phyloP scores from a whole-genome alignment of 306 rosid genomes.

The Quercus gilva region DNA sequence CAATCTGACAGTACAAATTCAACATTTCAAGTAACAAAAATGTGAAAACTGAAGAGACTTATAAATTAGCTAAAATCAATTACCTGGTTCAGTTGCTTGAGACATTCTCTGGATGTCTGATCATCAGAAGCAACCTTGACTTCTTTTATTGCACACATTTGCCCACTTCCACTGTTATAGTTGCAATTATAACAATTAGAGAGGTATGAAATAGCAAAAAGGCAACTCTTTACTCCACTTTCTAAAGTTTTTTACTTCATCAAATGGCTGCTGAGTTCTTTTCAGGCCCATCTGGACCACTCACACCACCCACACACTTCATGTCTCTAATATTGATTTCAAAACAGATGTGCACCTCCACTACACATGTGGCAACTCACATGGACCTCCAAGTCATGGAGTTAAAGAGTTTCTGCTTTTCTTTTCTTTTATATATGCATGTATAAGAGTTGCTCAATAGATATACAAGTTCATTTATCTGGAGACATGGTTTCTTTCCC shows the following conservation, averaged over 20 bases:
- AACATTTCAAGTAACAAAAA: conserved; percentile 13
- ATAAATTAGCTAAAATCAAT: background rate
- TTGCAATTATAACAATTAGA: conserved; percentile 40
- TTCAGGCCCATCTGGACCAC: background rate
- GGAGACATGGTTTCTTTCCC: background rate
- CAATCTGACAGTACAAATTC: conserved; percentile 12
- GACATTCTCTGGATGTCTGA: conserved; percentile 81
- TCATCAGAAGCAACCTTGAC: conserved; percentile 82
- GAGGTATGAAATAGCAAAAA: background rate
- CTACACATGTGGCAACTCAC: background rate
- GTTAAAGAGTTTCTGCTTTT: background rate
- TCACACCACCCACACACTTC: background rate
- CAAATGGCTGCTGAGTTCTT: background rate
- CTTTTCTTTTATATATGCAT: too few species aligned
- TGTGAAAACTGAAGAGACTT: background rate
- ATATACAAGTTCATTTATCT: background rate
- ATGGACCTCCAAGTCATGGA: background rate
- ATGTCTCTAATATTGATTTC: background rate
- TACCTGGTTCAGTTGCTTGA: conserved; percentile 95
- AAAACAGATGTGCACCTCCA: background rate
- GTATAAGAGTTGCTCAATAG: background rate
- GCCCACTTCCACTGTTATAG: conserved; percentile 82
- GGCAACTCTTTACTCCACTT: background rate
- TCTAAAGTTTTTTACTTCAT: background rate
- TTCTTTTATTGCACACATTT: conserved; percentile 99